Percentiles rank a stretch among this genome's conserved stretches.
phyloP scores from a whole-genome alignment of 257 asterid genomes.

The Capsicum rhomboideum region DNA sequence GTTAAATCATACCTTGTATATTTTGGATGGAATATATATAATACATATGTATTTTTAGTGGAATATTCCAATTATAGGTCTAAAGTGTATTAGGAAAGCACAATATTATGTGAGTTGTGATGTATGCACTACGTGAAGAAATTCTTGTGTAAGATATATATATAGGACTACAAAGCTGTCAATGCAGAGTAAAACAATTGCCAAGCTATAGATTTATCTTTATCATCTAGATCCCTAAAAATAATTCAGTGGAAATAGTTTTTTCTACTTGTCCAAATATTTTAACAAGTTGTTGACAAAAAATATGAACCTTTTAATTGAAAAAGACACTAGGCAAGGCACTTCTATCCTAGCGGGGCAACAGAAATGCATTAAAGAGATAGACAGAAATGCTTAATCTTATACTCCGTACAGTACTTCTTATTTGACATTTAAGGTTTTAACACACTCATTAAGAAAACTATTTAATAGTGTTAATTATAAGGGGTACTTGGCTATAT shows the following conservation, averaged over 20 bases:
- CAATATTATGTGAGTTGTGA: too few species aligned
- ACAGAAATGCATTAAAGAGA: not conserved
- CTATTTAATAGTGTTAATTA: not conserved
- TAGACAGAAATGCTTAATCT: not conserved
- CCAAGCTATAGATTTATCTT: not conserved
- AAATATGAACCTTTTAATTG: not conserved
- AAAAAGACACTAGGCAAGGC: not conserved
- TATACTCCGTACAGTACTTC: not conserved
- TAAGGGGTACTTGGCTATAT: not conserved
- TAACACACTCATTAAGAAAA: not conserved
- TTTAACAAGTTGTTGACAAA: not conserved
- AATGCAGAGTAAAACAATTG: not conserved
- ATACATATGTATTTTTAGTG: too few species aligned
- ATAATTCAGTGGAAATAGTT: not conserved
- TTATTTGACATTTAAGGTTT: not conserved
- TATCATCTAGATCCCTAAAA: not conserved
- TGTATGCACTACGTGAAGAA: too few species aligned
- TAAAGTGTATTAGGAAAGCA: too few species aligned
- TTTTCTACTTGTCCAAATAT: not conserved
- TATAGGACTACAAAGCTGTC: not conserved
- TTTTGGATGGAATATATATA: too few species aligned
- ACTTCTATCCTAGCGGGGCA: not conserved
- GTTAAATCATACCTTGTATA: too few species aligned
- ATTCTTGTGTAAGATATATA: not conserved
- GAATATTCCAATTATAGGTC: too few species aligned